Evolutionary conservation across 306 rosid species (phyloP).

Genomic region (Vachellia collinsii): DNA sequence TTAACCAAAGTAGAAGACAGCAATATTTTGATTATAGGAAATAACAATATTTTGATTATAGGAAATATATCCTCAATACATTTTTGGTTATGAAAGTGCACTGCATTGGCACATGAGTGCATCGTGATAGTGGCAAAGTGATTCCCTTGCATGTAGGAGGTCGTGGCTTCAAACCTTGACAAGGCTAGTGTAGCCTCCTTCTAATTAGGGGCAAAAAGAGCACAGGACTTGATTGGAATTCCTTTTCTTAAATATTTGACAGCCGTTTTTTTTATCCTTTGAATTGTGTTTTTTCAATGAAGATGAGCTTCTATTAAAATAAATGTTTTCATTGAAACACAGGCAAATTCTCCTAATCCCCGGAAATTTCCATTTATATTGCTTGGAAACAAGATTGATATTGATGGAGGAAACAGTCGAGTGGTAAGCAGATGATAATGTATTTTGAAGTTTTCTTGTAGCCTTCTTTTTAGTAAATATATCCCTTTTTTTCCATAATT

Average conservation of each 20-base stretch:
- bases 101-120: neutral
- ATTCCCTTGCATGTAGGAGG: too few species aligned
- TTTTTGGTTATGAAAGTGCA: neutral
- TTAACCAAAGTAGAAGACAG: neutral
- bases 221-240: neutral
- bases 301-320: conserved; percentile 11
- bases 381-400: conserved; percentile 95
- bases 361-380: conserved; percentile 77
- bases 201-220: neutral
- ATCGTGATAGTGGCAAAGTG: too few species aligned
- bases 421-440: conserved; percentile 58
- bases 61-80: neutral
- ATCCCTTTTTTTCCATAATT: neutral
- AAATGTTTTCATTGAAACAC: conserved; percentile 33
- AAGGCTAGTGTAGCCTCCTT: too few species aligned
- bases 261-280: neutral
- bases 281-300: neutral
- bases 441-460: neutral
- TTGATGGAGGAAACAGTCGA: conserved; percentile 66
- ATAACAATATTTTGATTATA: too few species aligned
- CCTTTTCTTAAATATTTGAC: neutral
- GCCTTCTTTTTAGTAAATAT: too few species aligned
- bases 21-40: too few species aligned
- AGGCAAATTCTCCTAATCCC: conserved; percentile 85
- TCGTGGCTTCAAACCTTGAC: too few species aligned